Conservation (phyloP, 2,329 filamentous ascomycete genomes). For the Penicillium brevicompactum region DNA sequence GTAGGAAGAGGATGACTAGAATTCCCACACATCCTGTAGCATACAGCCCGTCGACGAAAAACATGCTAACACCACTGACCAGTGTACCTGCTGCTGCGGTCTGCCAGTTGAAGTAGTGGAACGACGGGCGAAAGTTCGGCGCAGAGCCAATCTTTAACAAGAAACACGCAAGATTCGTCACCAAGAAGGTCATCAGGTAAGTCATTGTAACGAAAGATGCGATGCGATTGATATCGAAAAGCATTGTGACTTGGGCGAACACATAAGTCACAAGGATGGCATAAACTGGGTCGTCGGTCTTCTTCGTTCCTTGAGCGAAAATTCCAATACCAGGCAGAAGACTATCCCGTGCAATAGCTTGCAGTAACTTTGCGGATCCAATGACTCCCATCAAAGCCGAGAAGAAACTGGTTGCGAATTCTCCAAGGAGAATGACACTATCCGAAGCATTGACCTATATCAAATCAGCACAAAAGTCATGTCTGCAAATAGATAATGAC, state of each 20-base stretch:
- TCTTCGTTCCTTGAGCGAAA: constrained; percentile 73
- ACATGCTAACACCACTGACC: constrained; percentile 80
- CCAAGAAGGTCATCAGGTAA: constrained; percentile 88
- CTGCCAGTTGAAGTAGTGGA: constrained; percentile 86
- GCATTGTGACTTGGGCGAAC: constrained; percentile 76
- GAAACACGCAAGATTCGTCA: constrained; percentile 86
- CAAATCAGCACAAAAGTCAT: constrained; percentile 8
- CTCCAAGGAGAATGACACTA: constrained; percentile 73
- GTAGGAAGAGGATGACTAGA: constrained; percentile 73
- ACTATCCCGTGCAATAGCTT: constrained; percentile 78
- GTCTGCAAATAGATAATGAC: constrained; percentile 16
- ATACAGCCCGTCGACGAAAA: constrained; percentile 83
- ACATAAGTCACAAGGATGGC: constrained; percentile 76
- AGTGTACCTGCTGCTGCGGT: constrained; percentile 75
- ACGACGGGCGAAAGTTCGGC: constrained; percentile 84
- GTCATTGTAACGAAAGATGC: constrained; percentile 89
- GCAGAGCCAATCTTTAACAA: constrained; percentile 83
- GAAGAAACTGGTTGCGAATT: constrained; percentile 81
- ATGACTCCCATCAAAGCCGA: constrained; percentile 86
- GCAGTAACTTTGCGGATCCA: constrained; percentile 79
- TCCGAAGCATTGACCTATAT: constrained; percentile 71
- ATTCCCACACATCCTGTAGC: constrained; percentile 74
- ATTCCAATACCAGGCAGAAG: constrained; percentile 73
- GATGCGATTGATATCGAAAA: constrained; percentile 84
- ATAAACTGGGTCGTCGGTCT: constrained; percentile 72